Percentiles rank a stretch among this genome's conserved stretches.
Conservation (phyloP, 2,329 filamentous ascomycete genomes). For the Fusarium nygamai region DNA sequence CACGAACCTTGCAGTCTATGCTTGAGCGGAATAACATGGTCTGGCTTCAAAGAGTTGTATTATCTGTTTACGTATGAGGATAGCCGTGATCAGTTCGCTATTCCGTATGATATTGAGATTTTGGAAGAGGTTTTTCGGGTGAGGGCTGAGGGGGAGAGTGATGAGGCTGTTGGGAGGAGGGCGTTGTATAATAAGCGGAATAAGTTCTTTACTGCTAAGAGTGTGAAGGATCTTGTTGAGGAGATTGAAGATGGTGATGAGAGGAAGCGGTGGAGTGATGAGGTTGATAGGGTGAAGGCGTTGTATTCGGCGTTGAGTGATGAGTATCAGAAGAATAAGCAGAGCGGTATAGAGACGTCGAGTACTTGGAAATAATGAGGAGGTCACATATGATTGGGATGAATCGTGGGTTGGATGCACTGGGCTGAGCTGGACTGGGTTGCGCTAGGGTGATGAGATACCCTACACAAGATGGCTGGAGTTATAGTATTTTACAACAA, state of each 20-base stretch:
- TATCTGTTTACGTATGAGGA: slow-evolving; percentile 70
- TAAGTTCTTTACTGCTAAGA: slow-evolving; percentile 62
- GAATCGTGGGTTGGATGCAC: not conserved
- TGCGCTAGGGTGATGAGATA: not conserved
- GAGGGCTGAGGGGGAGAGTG: slow-evolving; percentile 49
- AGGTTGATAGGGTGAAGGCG: slow-evolving; percentile 60
- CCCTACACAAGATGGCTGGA: not conserved
- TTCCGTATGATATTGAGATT: slow-evolving; percentile 68
- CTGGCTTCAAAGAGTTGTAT: slow-evolving; percentile 65
- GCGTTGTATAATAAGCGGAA: slow-evolving; percentile 65
- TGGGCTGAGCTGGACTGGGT: no score
- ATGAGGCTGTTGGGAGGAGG: slow-evolving; percentile 50
- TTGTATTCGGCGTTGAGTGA: slow-evolving; percentile 58
- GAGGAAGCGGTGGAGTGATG: slow-evolving; percentile 46
- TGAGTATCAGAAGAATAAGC: slow-evolving; percentile 61
- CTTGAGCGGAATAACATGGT: slow-evolving; percentile 67
- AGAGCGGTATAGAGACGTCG: slow-evolving; percentile 52
- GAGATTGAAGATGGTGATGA: slow-evolving; percentile 51
- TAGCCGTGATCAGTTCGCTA: slow-evolving; percentile 63
- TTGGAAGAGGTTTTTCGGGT: slow-evolving; percentile 65
- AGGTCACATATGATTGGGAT: accelerated
- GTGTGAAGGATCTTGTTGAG: slow-evolving; percentile 53
- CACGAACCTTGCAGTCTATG: slow-evolving; percentile 69
- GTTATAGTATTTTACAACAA: accelerated
- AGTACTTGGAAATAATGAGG: slow-evolving; percentile 56